Evolutionary conservation across 257 asterid species (phyloP), one percentile per base, ranked within the genome.

Genomic region (Ilex asprella): DNA sequence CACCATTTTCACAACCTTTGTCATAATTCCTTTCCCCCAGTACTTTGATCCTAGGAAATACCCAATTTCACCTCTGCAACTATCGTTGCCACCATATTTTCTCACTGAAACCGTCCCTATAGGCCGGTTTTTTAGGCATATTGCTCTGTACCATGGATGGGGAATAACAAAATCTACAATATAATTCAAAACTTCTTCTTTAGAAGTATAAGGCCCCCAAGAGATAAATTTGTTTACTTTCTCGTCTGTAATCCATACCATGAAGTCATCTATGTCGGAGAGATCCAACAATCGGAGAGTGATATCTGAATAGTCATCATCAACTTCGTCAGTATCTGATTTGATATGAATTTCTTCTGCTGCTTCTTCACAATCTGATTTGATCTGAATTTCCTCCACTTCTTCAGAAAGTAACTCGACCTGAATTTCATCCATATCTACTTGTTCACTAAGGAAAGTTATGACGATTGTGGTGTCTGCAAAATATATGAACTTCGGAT

Each of bases 1-100:
- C 70, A 81, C 94, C 84, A 80, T 70, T 66, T 63, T 81, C 73
- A 84, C 96, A 21, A 95, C 96, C 76, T 59, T 66, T 0, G 96
- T 82, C 12, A 83, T 89, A 12, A 91, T 75, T 30, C 98, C 95
- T 47, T 77, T 86, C 1, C 96, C 98, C 96, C 96, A 88, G 39
- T 79, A 77, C 51, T 79, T 85, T 16, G 91, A 83, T 41, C 70
- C 88, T 66, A 91, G 65, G 31, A 70, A 76, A 69, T 82, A 86
- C 31, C 96, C 98, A 7, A 91, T 15, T 68, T 88, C 96, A 10
- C 84, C 96, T 63, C 96, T 78, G 68, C 94, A 82, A 0, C 16
- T 55, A 5, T 84, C 70, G 39, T 8, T 58, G 0, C 88, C 94
- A 0, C 6, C 2, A 21, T 54, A 66, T 47, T 86, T 91, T 7